Evolutionary conservation across 495 filamentous ascomycete genomes (phyloP), one percentile per base, ranked within the genome.

Genomic region (Tuber magnatum): DNA sequence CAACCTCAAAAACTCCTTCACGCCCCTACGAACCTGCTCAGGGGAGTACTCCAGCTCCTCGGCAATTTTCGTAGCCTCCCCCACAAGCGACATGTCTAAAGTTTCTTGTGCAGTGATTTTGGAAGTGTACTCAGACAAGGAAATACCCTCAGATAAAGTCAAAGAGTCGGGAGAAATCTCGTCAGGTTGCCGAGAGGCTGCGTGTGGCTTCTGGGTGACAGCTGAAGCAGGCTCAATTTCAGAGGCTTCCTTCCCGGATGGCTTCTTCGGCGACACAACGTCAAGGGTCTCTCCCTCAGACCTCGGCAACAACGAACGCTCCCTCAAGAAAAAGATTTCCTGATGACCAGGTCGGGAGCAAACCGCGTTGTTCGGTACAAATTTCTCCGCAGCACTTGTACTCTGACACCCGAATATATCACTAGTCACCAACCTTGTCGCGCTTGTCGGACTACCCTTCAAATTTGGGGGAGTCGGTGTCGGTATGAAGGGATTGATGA

Each of bases 11-110:
- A 97, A 99, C 81, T 97, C 93, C 70, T 89, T 87, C 70, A 97
- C 93, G 38, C 88, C 92, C 81, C 88, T 90, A 78, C 91, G 90
- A 75, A 97, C 89, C 84, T 94, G 88, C 42, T 92, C 89, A 56
- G 92, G 87, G 74, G 89, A 86, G 85, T 93, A 97, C 24, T 97
- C 92, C 83, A 99, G 98, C 83, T 96, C 89, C 75, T 87, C 87
- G 75, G 92, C 92, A 77, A 99, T 90, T 81, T 87, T 88, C 88
- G 89, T 87, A 28, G 93, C 92, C 83, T 92, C 90, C 71, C 91
- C 88, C 75, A 90, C 85, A 76, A 97, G 85, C 35, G 89, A 84
- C 87, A 88, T 87, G 9, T 73, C 75, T 65, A 56, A 3, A 5
- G 56, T 65, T 65, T 35, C 28, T 35, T 65, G 56, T 35, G 56